A percentile compares a stretch with the other conserved stretches of the same genome.
Evolutionary conservation across 2,329 filamentous ascomycete genomes (phyloP).

Genomic region (Graphilbum sp.): DNA sequence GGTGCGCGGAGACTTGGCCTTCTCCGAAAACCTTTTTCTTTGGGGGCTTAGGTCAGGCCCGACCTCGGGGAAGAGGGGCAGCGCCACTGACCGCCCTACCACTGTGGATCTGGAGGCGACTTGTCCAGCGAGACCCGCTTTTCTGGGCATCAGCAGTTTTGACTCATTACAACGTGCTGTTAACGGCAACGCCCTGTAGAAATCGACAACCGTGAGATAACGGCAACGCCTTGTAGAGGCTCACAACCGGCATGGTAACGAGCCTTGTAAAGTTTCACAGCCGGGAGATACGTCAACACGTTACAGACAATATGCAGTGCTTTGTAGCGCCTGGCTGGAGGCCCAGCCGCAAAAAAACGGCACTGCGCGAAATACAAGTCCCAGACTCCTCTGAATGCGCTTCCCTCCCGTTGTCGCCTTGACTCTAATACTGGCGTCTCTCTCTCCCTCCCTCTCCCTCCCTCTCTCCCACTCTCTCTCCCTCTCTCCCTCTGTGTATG

Average conservation of each 20-base stretch:
- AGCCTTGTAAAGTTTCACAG: no score
- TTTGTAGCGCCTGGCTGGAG: no score
- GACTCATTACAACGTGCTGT: no score
- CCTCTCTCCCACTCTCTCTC: not conserved
- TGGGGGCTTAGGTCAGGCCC: not conserved
- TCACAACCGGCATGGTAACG: no score
- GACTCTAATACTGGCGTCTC: not conserved
- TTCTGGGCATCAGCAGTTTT: no score
- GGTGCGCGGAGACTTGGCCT: constrained; percentile 8
- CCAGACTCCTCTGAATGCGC: constrained; percentile 3
- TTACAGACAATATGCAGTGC: no score
- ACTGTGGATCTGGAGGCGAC: not conserved
- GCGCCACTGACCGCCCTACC: not conserved
- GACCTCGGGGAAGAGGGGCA: constrained; percentile 1
- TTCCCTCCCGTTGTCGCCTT: not conserved
- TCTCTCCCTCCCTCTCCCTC: not conserved
- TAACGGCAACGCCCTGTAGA: no score
- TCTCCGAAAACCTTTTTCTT: constrained; percentile 5
- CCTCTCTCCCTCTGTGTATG: not conserved
- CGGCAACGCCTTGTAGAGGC: no score
- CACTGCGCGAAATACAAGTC: not conserved
- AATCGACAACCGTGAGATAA: no score
- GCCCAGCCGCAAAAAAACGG: no score
- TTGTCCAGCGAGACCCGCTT: no score
- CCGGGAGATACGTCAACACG: no score